phyloP scores from a whole-genome alignment of 371 early-diverging fungal species.

The Syncephalastrum monosporum region DNA sequence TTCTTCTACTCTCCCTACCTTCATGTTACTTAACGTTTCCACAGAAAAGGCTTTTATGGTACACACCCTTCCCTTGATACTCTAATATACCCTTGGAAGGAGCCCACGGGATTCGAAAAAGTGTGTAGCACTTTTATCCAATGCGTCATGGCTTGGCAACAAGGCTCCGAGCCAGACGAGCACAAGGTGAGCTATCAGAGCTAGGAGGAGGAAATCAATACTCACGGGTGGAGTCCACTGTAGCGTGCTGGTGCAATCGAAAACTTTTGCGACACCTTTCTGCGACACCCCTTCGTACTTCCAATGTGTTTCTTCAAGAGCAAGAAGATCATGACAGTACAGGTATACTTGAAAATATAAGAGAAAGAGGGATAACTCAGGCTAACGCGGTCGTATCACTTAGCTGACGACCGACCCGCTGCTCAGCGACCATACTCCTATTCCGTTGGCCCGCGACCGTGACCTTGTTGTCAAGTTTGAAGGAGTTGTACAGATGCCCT shows the following conservation, averaged over 20 bases:
- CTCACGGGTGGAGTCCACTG: not conserved
- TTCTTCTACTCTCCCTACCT: no score
- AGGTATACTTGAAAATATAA: not conserved
- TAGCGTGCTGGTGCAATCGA: slow-evolving; percentile 21
- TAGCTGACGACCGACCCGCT: slow-evolving; percentile 31
- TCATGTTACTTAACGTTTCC: no score
- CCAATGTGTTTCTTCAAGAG: slow-evolving; percentile 32
- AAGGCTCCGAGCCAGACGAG: no score
- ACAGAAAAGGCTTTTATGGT: no score
- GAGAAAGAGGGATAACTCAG: not conserved
- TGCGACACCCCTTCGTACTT: slow-evolving; percentile 24
- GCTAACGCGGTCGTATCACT: not conserved
- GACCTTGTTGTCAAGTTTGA: slow-evolving; percentile 37
- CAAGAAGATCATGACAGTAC: slow-evolving; percentile 25
- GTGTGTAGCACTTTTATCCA: no score
- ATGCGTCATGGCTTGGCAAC: no score
- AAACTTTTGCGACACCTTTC: slow-evolving; percentile 16
- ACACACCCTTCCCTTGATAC: no score
- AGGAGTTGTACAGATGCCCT: slow-evolving; percentile 27
- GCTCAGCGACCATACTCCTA: slow-evolving; percentile 26
- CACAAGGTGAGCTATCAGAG: no score
- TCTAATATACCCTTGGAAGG: no score
- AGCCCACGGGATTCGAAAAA: no score
- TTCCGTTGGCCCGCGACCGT: slow-evolving; percentile 21
- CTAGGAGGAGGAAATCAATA: not conserved